Evolutionary conservation across 148 eudicot species (phyloP).

Genomic region (Spergularia marina): DNA sequence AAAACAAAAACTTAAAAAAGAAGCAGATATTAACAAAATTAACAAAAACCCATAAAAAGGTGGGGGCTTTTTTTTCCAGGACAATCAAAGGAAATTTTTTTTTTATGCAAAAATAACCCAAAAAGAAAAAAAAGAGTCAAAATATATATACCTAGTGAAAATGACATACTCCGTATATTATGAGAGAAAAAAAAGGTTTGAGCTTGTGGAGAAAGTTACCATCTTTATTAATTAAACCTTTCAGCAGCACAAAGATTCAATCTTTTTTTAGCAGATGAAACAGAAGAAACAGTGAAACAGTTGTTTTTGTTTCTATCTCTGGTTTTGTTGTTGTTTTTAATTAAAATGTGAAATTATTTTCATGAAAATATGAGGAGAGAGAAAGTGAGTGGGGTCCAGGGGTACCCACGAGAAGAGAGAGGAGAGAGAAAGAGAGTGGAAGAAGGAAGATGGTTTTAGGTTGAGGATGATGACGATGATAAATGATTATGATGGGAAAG

Average conservation of each 20-base stretch:
- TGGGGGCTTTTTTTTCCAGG: slow-evolving; percentile 5
- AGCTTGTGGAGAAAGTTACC: slow-evolving; percentile 6
- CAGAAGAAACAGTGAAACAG: neutral
- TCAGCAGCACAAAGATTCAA: slow-evolving; percentile 25
- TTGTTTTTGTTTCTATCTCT: neutral
- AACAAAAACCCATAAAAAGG: slow-evolving; percentile 15
- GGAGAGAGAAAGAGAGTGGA: slow-evolving; percentile 10
- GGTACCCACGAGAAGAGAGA: slow-evolving; percentile 16
- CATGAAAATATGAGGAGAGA: neutral
- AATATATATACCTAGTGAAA: slow-evolving; percentile 34
- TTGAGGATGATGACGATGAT: slow-evolving; percentile 15
- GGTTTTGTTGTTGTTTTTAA: neutral
- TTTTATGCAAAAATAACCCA: slow-evolving; percentile 8
- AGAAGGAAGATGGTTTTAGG: neutral
- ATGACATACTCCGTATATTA: slow-evolving; percentile 29
- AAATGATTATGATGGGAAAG: slow-evolving; percentile 11
- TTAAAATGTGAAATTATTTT: neutral
- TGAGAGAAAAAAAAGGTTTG: slow-evolving; percentile 5
- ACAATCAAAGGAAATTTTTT: slow-evolving; percentile 28
- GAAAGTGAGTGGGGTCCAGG: neutral
- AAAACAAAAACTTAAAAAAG: neutral
- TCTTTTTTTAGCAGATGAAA: slow-evolving; percentile 9
- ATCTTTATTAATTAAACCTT: neutral
- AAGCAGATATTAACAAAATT: neutral
- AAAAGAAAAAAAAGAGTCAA: slow-evolving; percentile 25